Conservation (phyloP, 2,329 filamentous ascomycete genomes). For the Coniochaeta hoffmannii region DNA sequence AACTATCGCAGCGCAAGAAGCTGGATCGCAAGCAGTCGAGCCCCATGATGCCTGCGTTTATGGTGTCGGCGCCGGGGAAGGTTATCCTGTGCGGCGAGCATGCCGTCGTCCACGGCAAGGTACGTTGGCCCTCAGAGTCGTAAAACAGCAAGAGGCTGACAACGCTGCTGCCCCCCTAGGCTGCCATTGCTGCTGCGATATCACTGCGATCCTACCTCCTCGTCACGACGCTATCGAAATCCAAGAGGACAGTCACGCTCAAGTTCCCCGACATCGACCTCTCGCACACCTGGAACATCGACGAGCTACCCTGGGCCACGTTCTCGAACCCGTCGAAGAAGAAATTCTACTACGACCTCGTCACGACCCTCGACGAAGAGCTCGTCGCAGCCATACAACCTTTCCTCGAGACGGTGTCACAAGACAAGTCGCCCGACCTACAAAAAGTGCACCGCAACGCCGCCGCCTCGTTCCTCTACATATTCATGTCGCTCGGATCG, state of each 20-base stretch:
- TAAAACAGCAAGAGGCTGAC: not conserved
- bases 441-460: conserved; percentile 81
- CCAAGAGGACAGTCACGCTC: conserved; percentile 77
- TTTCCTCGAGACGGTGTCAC: conserved; percentile 65
- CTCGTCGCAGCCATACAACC: conserved; percentile 76
- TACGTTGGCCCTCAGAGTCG: conserved; percentile 27
- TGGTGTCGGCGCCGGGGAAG: conserved; percentile 96
- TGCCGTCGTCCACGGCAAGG: conserved; percentile 95
- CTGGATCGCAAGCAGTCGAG: conserved; percentile 50
- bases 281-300: conserved; percentile 89
- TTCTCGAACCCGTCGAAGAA: conserved; percentile 82
- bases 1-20: conserved; percentile 26
- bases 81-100: conserved; percentile 98
- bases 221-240: conserved; percentile 90
- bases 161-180: conserved; percentile 33
- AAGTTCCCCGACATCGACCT: conserved; percentile 88
- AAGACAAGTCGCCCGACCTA: conserved; percentile 55
- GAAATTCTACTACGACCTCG: conserved; percentile 88
- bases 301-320: conserved; percentile 76
- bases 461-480: conserved; percentile 81
- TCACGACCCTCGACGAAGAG: conserved; percentile 76
- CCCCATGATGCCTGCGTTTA: conserved; percentile 79
- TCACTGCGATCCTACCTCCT: conserved; percentile 94
- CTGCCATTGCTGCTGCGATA: conserved; percentile 90
- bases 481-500: conserved; percentile 81